These are phyloP conservation scores for Mycena rebaudengoi DNA, from an alignment of 768 basidiomycete species.

Conservation along the genomic window DNA sequence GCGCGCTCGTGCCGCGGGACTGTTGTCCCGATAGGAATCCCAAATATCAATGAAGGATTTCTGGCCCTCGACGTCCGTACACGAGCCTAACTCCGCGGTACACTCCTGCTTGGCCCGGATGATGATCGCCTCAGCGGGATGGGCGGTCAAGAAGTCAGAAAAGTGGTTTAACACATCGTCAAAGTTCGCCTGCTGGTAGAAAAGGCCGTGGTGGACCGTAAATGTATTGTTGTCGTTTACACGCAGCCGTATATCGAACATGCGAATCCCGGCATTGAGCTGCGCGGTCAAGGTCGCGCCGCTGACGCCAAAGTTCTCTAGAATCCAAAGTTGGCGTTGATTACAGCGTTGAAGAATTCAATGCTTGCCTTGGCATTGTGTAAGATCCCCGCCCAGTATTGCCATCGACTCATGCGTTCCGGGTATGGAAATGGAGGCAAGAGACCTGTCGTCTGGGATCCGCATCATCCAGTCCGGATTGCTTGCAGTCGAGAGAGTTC, in stretches of 20 bases:
- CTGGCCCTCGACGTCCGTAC: conserved; percentile 22
- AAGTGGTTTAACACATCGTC: conserved; percentile 23
- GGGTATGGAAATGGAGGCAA: conserved; percentile 23
- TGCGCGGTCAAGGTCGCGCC: conserved; percentile 18
- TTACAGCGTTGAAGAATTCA: neutral
- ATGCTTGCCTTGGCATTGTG: conserved; percentile 20
- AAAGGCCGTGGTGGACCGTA: conserved; percentile 21
- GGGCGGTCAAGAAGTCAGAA: conserved; percentile 19
- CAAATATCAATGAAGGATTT: conserved; percentile 17
- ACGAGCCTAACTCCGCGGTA: conserved; percentile 19
- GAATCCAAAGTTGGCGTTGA: neutral
- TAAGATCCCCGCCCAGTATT: conserved; percentile 20
- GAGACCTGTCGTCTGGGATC: conserved; percentile 7
- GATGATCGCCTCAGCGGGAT: conserved; percentile 15
- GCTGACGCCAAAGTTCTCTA: conserved; percentile 22
- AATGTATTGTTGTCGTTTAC: conserved; percentile 18
- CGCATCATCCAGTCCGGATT: conserved; percentile 25
- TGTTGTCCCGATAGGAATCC: conserved; percentile 19
- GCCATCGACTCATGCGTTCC: conserved; percentile 24
- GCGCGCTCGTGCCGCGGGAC: neutral
- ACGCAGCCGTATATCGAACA: conserved; percentile 26
- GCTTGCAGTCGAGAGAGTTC: conserved; percentile 20
- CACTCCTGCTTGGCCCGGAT: conserved; percentile 24
- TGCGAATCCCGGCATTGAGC: conserved; percentile 27
- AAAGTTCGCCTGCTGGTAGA: conserved; percentile 28